Evolutionary conservation across 2,329 filamentous ascomycete species (phyloP).

Genomic region (Xylogone sp.): DNA sequence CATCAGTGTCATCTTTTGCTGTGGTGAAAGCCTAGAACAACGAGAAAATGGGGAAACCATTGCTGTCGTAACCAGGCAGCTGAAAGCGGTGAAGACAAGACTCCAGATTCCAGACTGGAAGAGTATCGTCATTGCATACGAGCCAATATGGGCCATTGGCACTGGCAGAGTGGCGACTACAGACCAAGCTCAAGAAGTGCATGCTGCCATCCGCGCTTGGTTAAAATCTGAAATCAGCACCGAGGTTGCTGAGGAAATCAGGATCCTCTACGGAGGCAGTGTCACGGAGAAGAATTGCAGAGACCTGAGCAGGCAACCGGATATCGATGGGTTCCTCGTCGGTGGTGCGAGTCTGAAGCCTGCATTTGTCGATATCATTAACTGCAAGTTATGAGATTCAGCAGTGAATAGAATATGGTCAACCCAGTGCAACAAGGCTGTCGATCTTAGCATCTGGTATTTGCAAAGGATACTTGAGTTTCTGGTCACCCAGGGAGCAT

Average conservation of each 20-base stretch:
- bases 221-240: slow-evolving; percentile 70
- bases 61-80: slow-evolving; percentile 76
- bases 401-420: not conserved
- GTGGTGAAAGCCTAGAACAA: slow-evolving; percentile 89
- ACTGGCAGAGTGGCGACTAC: slow-evolving; percentile 87
- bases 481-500: not conserved
- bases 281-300: slow-evolving; percentile 96
- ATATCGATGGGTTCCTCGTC: slow-evolving; percentile 95
- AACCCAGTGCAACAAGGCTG: not conserved
- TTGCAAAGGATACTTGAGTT: not conserved
- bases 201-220: slow-evolving; percentile 86
- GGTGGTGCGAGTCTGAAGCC: slow-evolving; percentile 93
- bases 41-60: slow-evolving; percentile 80
- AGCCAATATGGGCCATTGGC: slow-evolving; percentile 92
- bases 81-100: slow-evolving; percentile 69
- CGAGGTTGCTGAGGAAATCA: slow-evolving; percentile 73
- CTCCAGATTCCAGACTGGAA: slow-evolving; percentile 72
- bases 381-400: slow-evolving; percentile 40
- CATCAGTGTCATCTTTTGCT: slow-evolving; percentile 88
- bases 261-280: slow-evolving; percentile 90
- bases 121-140: slow-evolving; percentile 92
- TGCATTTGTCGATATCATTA: slow-evolving; percentile 71
- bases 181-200: slow-evolving; percentile 85
- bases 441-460: too few species aligned
- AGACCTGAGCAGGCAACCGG: slow-evolving; percentile 81